A percentile compares a stretch with the other conserved stretches of the same genome.
Conservation (phyloP, 768 basidiomycete genomes). For the Mycena alexandri region DNA sequence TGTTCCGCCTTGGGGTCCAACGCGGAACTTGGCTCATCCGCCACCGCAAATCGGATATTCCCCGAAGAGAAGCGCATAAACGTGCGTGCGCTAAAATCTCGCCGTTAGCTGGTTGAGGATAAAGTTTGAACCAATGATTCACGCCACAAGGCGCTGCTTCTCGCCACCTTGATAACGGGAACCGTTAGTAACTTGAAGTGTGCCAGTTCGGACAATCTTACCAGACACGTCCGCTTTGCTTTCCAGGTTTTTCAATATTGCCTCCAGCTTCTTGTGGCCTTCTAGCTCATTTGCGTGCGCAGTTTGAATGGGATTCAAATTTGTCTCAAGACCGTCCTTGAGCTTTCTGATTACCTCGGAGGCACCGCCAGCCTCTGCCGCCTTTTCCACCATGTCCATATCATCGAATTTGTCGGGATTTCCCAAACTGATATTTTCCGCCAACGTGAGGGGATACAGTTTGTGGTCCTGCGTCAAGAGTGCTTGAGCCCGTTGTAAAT, state of each 20-base stretch:
- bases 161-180: conserved; percentile 23
- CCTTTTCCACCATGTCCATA: conserved; percentile 3
- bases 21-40: conserved; percentile 17
- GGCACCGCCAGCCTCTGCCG: conserved; percentile 27
- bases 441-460: conserved; percentile 49
- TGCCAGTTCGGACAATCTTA: not conserved
- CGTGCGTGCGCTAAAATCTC: conserved; percentile 13
- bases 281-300: not conserved
- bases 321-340: conserved; percentile 14
- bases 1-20: conserved; percentile 32
- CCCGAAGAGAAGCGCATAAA: conserved; percentile 31
- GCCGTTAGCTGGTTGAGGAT: not conserved
- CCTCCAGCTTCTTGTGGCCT: conserved; percentile 13
- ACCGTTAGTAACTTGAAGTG: not conserved
- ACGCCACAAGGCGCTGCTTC: conserved; percentile 31
- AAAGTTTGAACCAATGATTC: not conserved
- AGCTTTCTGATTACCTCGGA: conserved; percentile 9
- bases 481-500: conserved; percentile 48
- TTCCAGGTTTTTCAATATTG: not conserved
- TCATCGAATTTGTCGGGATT: conserved; percentile 26
- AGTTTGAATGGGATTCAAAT: not conserved
- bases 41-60: conserved; percentile 6
- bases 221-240: conserved; percentile 15
- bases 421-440: conserved; percentile 56
- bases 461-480: conserved; percentile 52